Percentiles rank a stretch among this genome's conserved stretches.
These are phyloP conservation scores for Hordeum pubiflorum DNA, from an alignment of 202 grass and related monocot genomes.

Conservation along the genomic window DNA sequence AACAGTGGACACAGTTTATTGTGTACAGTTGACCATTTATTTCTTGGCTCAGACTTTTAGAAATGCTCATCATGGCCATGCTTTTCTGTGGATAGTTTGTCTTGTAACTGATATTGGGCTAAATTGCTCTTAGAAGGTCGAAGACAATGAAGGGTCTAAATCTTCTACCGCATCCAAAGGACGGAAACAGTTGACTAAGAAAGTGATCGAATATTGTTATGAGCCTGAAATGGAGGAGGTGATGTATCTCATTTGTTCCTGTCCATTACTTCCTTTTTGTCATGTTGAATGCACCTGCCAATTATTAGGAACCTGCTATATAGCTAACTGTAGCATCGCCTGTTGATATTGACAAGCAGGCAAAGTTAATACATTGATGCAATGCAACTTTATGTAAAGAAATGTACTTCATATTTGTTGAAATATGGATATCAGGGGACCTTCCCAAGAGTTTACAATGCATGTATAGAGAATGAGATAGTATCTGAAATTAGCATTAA, in stretches of 20 bases:
- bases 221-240: constrained; percentile 99
- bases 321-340: not conserved
- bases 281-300: not conserved
- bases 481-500: not conserved
- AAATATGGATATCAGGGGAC: not conserved
- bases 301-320: not conserved
- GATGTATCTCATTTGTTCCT: constrained; percentile 27
- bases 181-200: constrained; percentile 79
- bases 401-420: not conserved
- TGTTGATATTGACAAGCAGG: not conserved
- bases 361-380: not conserved
- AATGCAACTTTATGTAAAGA: not conserved
- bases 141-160: constrained; percentile 63
- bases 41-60: not conserved
- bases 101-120: constrained; percentile 14
- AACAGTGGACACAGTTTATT: not conserved
- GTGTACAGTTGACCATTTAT: not conserved
- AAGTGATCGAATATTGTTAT: constrained; percentile 97
- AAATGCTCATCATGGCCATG: not conserved
- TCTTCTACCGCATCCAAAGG: constrained; percentile 53
- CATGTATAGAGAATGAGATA: not conserved
- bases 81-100: constrained; percentile 4
- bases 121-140: constrained; percentile 45
- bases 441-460: not conserved
- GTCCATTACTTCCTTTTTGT: constrained; percentile 4